Percentiles rank a stretch among this genome's conserved stretches.
Evolutionary conservation across 78 protist genomes (phyloP).

Genomic region (Dictyostelium capitatum): DNA sequence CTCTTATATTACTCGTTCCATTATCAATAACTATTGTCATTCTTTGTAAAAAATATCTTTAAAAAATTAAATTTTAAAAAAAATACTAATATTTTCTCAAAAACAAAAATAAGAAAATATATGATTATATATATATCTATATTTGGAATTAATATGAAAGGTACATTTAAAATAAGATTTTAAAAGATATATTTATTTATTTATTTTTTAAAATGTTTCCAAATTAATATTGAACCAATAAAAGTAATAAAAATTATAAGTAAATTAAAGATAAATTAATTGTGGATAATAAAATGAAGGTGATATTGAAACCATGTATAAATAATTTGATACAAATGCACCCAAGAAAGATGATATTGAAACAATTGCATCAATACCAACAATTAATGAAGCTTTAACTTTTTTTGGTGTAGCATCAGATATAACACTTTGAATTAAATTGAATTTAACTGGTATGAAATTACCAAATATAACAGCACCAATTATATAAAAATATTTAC

Average conservation of each 20-base stretch:
- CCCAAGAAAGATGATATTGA: neutral
- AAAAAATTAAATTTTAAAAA: too few species aligned
- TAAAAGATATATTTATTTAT: too few species aligned
- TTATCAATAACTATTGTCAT: neutral
- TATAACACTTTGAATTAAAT: conserved; percentile 6
- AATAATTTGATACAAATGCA: neutral
- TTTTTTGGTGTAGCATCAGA: conserved; percentile 21
- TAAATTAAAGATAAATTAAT: neutral
- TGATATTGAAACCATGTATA: neutral
- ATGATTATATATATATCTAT: too few species aligned
- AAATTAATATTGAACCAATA: neutral
- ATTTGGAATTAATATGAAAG: too few species aligned
- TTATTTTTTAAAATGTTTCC: conserved; percentile 19
- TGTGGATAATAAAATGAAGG: conserved; percentile 18
- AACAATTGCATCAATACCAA: conserved; percentile 7
- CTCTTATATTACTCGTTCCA: neutral
- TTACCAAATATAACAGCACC: neutral
- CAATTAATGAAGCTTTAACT: conserved; percentile 17
- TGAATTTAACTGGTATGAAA: neutral
- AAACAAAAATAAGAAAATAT: too few species aligned
- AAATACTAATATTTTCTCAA: too few species aligned
- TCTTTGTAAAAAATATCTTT: too few species aligned
- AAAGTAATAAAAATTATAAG: conserved; percentile 14
- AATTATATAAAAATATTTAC: conserved; percentile 4
- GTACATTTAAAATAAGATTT: too few species aligned